Conservation (phyloP, 768 basidiomycete species). For the Xerocomus spinulosus region DNA sequence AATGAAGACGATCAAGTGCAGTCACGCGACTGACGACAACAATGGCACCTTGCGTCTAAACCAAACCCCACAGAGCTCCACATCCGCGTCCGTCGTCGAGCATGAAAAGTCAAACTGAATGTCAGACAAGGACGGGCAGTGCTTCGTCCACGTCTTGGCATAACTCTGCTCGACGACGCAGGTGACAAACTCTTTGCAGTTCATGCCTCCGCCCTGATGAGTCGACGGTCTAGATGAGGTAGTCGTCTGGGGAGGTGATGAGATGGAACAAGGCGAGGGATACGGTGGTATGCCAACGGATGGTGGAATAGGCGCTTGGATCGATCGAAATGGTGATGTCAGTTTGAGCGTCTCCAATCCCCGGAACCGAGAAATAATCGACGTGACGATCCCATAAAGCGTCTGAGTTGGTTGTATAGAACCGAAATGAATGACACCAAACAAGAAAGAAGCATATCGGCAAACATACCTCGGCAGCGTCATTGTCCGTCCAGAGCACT, state of each 20-base stretch:
- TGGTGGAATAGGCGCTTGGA: slow-evolving; percentile 16
- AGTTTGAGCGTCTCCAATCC: slow-evolving; percentile 27
- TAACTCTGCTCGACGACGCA: slow-evolving; percentile 24
- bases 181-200: slow-evolving; percentile 27
- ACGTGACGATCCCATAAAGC: slow-evolving; percentile 26
- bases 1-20: too few species aligned
- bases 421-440: neutral
- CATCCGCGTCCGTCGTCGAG: slow-evolving; percentile 21
- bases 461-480: slow-evolving; percentile 26
- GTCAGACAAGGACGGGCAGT: slow-evolving; percentile 24
- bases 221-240: neutral
- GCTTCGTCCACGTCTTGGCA: slow-evolving; percentile 27
- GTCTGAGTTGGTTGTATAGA: slow-evolving; percentile 11
- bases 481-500: slow-evolving; percentile 24
- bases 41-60: slow-evolving; percentile 21
- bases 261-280: neutral
- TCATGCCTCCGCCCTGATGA: neutral
- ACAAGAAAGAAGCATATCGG: neutral
- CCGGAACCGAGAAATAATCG: slow-evolving; percentile 30
- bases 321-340: slow-evolving; percentile 30
- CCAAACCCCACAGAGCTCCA: slow-evolving; percentile 31
- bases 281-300: slow-evolving; percentile 2
- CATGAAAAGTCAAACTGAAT: slow-evolving; percentile 31
- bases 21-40: neutral
- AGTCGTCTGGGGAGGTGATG: slow-evolving; percentile 6